phyloP scores from a whole-genome alignment of 352 stramenopile species.

The Phytophthora foliorum region DNA sequence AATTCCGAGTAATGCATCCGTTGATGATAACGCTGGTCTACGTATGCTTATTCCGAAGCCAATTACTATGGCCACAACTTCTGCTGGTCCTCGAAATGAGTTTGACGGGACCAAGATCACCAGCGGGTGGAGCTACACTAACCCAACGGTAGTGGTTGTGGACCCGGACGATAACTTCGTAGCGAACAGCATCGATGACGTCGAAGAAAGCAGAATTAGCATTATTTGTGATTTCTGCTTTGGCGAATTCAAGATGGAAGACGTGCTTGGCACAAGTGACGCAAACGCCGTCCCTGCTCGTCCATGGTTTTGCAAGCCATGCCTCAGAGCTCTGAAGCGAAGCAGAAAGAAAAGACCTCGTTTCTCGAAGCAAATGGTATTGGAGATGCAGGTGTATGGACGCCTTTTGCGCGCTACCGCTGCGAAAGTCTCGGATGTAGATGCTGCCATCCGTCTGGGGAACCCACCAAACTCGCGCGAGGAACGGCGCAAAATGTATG shows the following conservation, averaged over 20 bases:
- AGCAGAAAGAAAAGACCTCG: constrained; percentile 83
- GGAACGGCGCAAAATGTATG: constrained; percentile 64
- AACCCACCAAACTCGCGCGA: constrained; percentile 56
- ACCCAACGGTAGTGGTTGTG: constrained; percentile 44
- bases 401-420: constrained; percentile 68
- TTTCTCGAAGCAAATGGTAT: constrained; percentile 88
- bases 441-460: constrained; percentile 51
- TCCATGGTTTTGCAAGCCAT: constrained; percentile 81
- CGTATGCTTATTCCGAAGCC: constrained; percentile 41
- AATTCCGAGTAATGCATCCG: constrained; percentile 20
- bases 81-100: constrained; percentile 27
- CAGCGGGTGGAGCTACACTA: constrained; percentile 31
- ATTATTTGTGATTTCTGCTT: constrained; percentile 87
- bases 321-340: constrained; percentile 74
- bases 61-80: constrained; percentile 35
- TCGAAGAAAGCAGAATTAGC: constrained; percentile 58
- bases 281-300: constrained; percentile 52
- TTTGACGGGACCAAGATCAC: constrained; percentile 32
- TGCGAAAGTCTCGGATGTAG: constrained; percentile 67
- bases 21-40: constrained; percentile 20
- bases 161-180: constrained; percentile 53
- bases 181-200: constrained; percentile 28
- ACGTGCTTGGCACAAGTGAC: constrained; percentile 58
- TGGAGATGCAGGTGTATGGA: constrained; percentile 87
- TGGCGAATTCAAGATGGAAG: constrained; percentile 75